Evolutionary conservation across 345 rosid species (phyloP).

Genomic region (Abelmoschus esculentus): DNA sequence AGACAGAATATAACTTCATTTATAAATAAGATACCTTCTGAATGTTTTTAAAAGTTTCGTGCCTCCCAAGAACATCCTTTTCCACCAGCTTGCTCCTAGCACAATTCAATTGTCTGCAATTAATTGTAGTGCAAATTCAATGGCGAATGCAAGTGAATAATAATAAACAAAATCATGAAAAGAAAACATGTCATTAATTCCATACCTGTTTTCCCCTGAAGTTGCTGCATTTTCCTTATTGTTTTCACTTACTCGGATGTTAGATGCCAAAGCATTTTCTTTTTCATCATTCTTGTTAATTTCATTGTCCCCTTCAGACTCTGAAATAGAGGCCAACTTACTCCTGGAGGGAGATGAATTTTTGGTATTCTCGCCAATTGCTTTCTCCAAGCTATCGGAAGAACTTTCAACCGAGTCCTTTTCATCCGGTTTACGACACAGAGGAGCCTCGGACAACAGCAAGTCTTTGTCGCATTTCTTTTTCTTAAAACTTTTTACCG

Average conservation of each 20-base stretch:
- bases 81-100: slow-evolving; percentile 6
- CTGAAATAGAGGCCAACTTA: neutral
- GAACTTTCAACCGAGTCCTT: slow-evolving; percentile 20
- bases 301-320: slow-evolving; percentile 8
- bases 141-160: neutral
- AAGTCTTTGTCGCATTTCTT: slow-evolving; percentile 21
- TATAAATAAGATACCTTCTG: slow-evolving; percentile 29
- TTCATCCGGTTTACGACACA: slow-evolving; percentile 18
- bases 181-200: neutral
- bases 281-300: slow-evolving; percentile 11
- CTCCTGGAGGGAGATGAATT: slow-evolving; percentile 2
- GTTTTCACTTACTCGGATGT: slow-evolving; percentile 21
- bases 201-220: slow-evolving; percentile 45
- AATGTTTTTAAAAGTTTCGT: slow-evolving; percentile 23
- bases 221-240: slow-evolving; percentile 52
- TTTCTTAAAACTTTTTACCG: slow-evolving; percentile 28
- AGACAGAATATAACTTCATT: neutral
- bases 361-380: slow-evolving; percentile 16
- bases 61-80: slow-evolving; percentile 34
- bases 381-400: slow-evolving; percentile 2
- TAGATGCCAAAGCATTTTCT: slow-evolving; percentile 19
- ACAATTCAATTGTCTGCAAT: slow-evolving; percentile 31
- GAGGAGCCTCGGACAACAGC: slow-evolving; percentile 10
- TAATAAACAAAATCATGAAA: neutral
- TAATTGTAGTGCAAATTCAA: slow-evolving; percentile 10